Conservation (phyloP, 2,329 filamentous ascomycete species). For the Aspergillus brunneoviolaceus region DNA sequence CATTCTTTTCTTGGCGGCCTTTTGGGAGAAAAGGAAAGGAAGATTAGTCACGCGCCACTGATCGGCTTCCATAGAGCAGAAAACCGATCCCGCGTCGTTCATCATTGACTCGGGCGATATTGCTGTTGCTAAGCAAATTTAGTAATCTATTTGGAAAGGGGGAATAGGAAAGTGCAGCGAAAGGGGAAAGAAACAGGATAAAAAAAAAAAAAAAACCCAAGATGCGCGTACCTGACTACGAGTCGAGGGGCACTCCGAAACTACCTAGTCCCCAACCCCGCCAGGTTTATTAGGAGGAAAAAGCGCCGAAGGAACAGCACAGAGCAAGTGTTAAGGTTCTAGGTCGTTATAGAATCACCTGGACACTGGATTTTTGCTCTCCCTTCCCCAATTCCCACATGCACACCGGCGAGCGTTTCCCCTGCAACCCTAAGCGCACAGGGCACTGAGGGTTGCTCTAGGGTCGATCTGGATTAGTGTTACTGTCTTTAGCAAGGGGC, state of each 20-base stretch:
- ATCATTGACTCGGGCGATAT: not conserved
- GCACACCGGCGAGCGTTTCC: constrained; percentile 4
- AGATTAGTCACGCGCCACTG: not conserved
- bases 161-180: not conserved
- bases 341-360: not conserved
- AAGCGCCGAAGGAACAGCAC: not conserved
- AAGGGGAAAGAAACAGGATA: not conserved
- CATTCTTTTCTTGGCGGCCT: no score
- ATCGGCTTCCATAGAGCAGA: not conserved
- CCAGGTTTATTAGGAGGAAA: not conserved
- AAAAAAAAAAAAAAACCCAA: not conserved
- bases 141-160: not conserved
- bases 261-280: not conserved
- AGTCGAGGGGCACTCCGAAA: not conserved
- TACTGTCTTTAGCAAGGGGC: constrained; percentile 3
- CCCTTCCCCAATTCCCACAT: not conserved
- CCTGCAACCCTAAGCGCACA: constrained; percentile 12
- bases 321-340: not conserved
- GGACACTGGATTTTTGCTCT: not conserved
- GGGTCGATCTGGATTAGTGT: not conserved
- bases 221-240: not conserved
- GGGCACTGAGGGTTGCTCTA: not conserved
- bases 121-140: not conserved
- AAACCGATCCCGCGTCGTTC: not conserved
- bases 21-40: not conserved